Evolutionary conservation across 2,329 filamentous ascomycete species (phyloP).

Genomic region (Fusarium piperis): DNA sequence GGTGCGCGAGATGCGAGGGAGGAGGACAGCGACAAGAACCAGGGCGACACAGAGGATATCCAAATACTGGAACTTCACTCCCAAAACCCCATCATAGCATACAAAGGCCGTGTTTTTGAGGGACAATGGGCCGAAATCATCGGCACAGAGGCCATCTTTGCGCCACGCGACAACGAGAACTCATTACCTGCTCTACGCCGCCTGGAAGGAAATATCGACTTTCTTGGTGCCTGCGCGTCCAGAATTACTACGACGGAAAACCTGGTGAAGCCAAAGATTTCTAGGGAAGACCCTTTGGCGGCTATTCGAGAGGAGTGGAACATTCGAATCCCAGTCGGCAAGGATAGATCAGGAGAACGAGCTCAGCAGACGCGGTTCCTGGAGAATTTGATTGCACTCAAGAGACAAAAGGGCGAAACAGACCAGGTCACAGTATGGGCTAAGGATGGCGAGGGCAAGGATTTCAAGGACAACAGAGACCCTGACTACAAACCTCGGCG

Average conservation of each 20-base stretch:
- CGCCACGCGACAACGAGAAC: slow-evolving; percentile 60
- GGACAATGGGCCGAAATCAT: slow-evolving; percentile 85
- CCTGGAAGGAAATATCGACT: slow-evolving; percentile 69
- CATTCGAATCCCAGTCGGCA: slow-evolving; percentile 56
- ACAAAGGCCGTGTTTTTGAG: slow-evolving; percentile 79
- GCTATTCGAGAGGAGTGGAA: slow-evolving; percentile 55
- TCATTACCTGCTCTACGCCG: slow-evolving; percentile 59
- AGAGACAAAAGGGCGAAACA: slow-evolving; percentile 69
- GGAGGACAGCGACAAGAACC: slow-evolving; percentile 27
- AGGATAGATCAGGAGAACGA: slow-evolving; percentile 59
- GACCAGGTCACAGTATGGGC: slow-evolving; percentile 73
- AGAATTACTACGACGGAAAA: slow-evolving; percentile 76
- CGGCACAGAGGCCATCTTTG: slow-evolving; percentile 84
- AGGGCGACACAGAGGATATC: slow-evolving; percentile 55
- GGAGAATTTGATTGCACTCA: slow-evolving; percentile 71
- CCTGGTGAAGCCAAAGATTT: slow-evolving; percentile 61
- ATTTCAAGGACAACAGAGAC: slow-evolving; percentile 54
- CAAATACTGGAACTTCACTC: slow-evolving; percentile 88
- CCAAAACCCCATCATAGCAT: slow-evolving; percentile 79
- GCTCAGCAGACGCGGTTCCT: slow-evolving; percentile 67
- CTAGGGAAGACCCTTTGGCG: slow-evolving; percentile 47
- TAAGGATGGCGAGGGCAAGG: slow-evolving; percentile 53
- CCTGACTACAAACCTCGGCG: slow-evolving; percentile 52
- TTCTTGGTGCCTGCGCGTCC: slow-evolving; percentile 76
- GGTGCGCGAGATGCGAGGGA: slow-evolving; percentile 21